A percentile compares a stretch with the other conserved stretches of the same genome.
These are phyloP conservation scores for Phytophthora sp. DNA, from an alignment of 352 stramenopile genomes.

Conservation along the genomic window DNA sequence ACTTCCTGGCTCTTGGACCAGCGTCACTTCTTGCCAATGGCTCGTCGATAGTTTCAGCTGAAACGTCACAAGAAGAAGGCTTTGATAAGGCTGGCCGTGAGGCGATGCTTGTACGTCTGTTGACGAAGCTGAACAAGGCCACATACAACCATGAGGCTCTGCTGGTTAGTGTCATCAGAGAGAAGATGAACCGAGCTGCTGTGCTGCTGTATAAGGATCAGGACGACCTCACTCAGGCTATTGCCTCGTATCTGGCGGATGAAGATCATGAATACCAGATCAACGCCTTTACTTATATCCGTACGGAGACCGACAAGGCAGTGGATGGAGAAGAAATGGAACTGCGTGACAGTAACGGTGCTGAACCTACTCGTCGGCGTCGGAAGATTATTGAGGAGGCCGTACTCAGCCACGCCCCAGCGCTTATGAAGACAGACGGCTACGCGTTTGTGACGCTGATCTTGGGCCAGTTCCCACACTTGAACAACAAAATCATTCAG, in stretches of 20 bases:
- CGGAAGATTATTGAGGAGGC: constrained; percentile 81
- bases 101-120: constrained; percentile 82
- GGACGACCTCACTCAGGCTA: constrained; percentile 71
- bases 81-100: constrained; percentile 85
- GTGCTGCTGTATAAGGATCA: constrained; percentile 86
- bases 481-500: constrained; percentile 89
- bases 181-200: constrained; percentile 85
- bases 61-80: constrained; percentile 78
- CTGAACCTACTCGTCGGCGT: constrained; percentile 42
- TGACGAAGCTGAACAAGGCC: constrained; percentile 86
- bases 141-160: constrained; percentile 81
- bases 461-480: constrained; percentile 82
- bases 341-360: constrained; percentile 43
- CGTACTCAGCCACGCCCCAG: constrained; percentile 72
- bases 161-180: constrained; percentile 69
- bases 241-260: constrained; percentile 85
- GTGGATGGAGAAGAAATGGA: constrained; percentile 49
- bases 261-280: constrained; percentile 83
- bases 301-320: constrained; percentile 59
- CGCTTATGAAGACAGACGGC: constrained; percentile 90
- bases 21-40: constrained; percentile 61
- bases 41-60: constrained; percentile 44
- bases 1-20: constrained; percentile 82
- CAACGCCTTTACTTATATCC: constrained; percentile 88
- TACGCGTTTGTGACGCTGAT: constrained; percentile 90